Conservation (phyloP, 495 filamentous ascomycete genomes). For the Opeltia flavorubescens region DNA sequence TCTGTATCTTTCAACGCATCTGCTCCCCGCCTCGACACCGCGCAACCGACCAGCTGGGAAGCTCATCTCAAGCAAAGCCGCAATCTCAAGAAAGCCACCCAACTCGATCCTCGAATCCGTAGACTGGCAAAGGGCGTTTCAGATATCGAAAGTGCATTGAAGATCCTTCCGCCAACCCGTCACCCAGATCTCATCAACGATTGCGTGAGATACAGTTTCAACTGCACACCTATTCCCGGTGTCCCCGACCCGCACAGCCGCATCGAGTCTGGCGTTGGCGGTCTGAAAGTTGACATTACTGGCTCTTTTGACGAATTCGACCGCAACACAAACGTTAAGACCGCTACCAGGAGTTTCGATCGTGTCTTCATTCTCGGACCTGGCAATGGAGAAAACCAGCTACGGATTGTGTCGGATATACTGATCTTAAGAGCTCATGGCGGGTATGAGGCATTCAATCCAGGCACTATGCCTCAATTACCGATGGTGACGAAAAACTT, state of each 20-base stretch:
- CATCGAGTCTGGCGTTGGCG: conserved; percentile 49
- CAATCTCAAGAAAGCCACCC: conserved; percentile 58
- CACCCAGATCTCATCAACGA: conserved; percentile 55
- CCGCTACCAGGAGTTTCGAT: conserved; percentile 62
- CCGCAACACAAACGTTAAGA: conserved; percentile 31
- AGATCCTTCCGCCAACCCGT: conserved; percentile 52
- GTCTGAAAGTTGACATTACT: conserved; percentile 65
- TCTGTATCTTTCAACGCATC: conserved; percentile 58
- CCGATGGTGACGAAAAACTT: conserved; percentile 22
- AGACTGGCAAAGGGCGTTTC: conserved; percentile 50
- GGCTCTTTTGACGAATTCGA: conserved; percentile 72
- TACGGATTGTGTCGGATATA: conserved; percentile 73
- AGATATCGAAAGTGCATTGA: conserved; percentile 56
- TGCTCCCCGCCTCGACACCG: conserved; percentile 35
- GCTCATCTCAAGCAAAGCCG: conserved; percentile 66
- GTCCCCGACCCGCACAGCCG: conserved; percentile 58
- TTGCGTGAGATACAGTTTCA: conserved; percentile 58
- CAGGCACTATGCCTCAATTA: conserved; percentile 21
- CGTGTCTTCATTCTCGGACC: conserved; percentile 75
- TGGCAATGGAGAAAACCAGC: conserved; percentile 41
- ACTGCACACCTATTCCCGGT: conserved; percentile 63
- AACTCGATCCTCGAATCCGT: conserved; percentile 41
- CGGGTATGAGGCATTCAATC: conserved; percentile 43
- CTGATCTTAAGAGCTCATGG: conserved; percentile 55
- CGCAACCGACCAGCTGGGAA: conserved; percentile 42